Base-by-base conservation (phyloP, 148 eudicot species). In the Dianthus caryophyllus region DNA sequence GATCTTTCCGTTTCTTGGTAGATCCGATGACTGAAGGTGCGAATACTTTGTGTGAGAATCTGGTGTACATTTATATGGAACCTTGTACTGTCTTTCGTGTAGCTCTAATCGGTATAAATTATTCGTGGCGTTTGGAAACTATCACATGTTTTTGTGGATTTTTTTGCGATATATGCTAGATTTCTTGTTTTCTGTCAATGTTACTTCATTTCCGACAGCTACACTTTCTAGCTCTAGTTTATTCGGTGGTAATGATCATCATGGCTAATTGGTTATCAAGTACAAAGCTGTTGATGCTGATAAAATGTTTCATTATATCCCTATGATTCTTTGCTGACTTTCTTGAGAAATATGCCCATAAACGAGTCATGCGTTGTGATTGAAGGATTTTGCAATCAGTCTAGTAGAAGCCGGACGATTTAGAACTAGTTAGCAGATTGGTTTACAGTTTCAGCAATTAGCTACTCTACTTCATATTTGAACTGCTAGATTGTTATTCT, bases 1-100 rank as follows among this genome's bases (percentile, higher is more conserved):
- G 74, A 25, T 75, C 48, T 47, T 70, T 39, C 74, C 78, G 2
- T 66, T 75, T 26, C 38, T 75, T 36, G 70, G 70, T 61, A 70
- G 36, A 26, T 49, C 74, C n/a, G 59, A 64, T 36, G 66, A 64
- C 18, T 75, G 30, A 75, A 57, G 29, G 26, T 29, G 54, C 43
- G 48, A 0, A 25, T 26, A 47, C 65, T 16, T 5, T 16, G 57
- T 66, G 69, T 46, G 73, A 63, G 60, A 36, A 64, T 69, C 17
- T 48, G 15, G 24, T 20, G 52, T 15, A 41, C 52, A 1, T 47
- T 48, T 21, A 5, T 26, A 63, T 59, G 26, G 2, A 33, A 61
- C 47, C 30, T 21, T 41, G 11, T 61, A 6, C 18, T 53, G n/a
- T 52, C 33, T 3, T 2, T 44, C 17, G 15, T 38, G 66, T 18